Conservation (phyloP, 805 yeast species). For the Diddensiella transvaalensis region DNA sequence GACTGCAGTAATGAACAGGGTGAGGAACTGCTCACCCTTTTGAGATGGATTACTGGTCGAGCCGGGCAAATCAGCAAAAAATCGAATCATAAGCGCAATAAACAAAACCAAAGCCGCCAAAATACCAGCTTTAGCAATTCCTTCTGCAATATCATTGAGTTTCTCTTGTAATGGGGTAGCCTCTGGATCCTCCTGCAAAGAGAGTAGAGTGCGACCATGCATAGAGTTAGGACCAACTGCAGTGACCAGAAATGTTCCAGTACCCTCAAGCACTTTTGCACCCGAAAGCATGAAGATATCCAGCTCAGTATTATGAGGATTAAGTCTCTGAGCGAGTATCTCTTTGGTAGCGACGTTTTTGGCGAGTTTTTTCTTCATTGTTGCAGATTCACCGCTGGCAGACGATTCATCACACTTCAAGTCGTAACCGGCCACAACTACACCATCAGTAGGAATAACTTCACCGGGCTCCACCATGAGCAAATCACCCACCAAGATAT, state of each 20-base stretch:
- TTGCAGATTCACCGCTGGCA: conserved; percentile 89
- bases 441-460: conserved; percentile 83
- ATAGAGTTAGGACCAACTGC: conserved; percentile 88
- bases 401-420: conserved; percentile 90
- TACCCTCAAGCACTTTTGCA: conserved; percentile 79
- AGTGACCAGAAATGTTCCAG: conserved; percentile 80
- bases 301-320: conserved; percentile 38
- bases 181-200: conserved; percentile 71
- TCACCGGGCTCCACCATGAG: conserved; percentile 88
- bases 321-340: conserved; percentile 30
- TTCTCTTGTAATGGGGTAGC: conserved; percentile 86
- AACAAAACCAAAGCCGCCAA: conserved; percentile 81
- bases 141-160: conserved; percentile 78
- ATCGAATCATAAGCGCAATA: conserved; percentile 72
- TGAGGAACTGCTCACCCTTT: conserved; percentile 80
- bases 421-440: conserved; percentile 62
- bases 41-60: conserved; percentile 51
- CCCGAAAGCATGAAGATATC: conserved; percentile 93
- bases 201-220: conserved; percentile 87
- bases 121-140: conserved; percentile 92
- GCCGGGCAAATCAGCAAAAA: conserved; percentile 56
- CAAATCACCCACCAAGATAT: conserved; percentile 83
- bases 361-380: conserved; percentile 67
- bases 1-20: conserved; percentile 84
- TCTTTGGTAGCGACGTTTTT: conserved; percentile 18